phyloP scores from a whole-genome alignment of 73 alveolate species.

The Paraurostyla sp. region DNA sequence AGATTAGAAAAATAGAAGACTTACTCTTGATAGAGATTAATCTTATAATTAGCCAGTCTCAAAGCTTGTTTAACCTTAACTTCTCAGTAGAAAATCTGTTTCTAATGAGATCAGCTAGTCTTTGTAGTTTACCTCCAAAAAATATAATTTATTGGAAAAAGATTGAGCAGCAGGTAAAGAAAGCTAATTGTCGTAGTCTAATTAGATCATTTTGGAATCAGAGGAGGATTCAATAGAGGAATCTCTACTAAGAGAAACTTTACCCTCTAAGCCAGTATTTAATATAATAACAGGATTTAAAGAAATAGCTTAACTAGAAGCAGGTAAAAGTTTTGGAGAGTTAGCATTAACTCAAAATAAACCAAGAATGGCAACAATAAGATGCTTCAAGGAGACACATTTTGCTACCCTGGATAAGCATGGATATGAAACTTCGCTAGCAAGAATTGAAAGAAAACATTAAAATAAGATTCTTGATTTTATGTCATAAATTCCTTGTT shows the following conservation, averaged over 20 bases:
- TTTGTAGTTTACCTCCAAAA: no score
- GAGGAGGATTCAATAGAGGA: background rate
- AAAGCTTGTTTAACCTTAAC: no score
- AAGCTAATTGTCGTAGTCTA: no score
- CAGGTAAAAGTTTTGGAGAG: constrained; percentile 80
- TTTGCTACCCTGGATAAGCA: constrained; percentile 68
- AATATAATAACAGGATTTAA: constrained; percentile 27
- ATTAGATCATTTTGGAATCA: background rate
- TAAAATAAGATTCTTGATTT: constrained; percentile 68
- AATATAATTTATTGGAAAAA: no score
- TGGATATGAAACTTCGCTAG: constrained; percentile 57
- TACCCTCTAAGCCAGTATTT: background rate
- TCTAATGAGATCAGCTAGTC: no score
- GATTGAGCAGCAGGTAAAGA: no score
- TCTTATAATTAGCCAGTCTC: no score
- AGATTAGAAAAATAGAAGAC: background rate
- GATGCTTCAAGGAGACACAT: constrained; percentile 53
- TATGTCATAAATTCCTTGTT: constrained; percentile 64
- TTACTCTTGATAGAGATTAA: background rate
- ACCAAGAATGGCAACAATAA: constrained; percentile 75
- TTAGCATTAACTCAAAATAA: constrained; percentile 66
- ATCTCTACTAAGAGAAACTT: background rate
- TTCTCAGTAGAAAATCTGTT: no score
- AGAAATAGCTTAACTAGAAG: constrained; percentile 59
- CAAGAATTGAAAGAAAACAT: constrained; percentile 59